Evolutionary conservation across 2,329 filamentous ascomycete genomes (phyloP).

Genomic region (Xylariales sp.): DNA sequence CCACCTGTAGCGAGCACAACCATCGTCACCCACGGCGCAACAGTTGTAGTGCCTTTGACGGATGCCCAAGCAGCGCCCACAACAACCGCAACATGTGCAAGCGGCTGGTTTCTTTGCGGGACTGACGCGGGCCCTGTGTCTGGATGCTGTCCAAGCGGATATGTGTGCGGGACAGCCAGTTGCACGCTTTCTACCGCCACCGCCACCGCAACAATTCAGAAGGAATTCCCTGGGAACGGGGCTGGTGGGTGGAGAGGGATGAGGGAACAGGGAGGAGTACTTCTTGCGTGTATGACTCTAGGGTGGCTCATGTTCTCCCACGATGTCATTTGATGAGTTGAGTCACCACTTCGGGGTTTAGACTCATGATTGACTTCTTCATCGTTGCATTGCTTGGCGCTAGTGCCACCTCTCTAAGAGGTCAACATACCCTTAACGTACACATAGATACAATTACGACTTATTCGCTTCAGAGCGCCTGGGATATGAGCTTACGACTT

Average conservation of each 20-base stretch:
- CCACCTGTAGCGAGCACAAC: constrained; percentile 68
- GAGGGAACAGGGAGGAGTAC: constrained; percentile 1
- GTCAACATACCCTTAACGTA: not conserved
- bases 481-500: constrained; percentile 12
- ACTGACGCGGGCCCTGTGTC: constrained; percentile 69
- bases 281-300: constrained; percentile 26
- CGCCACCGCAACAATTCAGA: constrained; percentile 68
- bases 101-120: constrained; percentile 81
- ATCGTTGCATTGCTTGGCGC: constrained; percentile 4
- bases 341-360: not conserved
- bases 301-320: constrained; percentile 20
- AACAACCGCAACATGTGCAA: constrained; percentile 68
- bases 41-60: constrained; percentile 73
- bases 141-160: constrained; percentile 87
- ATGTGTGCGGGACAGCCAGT: constrained; percentile 76
- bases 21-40: constrained; percentile 75
- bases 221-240: constrained; percentile 54
- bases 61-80: constrained; percentile 54
- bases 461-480: not conserved
- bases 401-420: not conserved
- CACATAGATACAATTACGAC: not conserved
- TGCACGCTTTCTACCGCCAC: constrained; percentile 70
- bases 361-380: not conserved
- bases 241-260: constrained; percentile 7
- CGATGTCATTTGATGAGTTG: constrained; percentile 2